Evolutionary conservation across 169 alveolate genomes (phyloP).

Genomic region (Plasmodium fragile): DNA sequence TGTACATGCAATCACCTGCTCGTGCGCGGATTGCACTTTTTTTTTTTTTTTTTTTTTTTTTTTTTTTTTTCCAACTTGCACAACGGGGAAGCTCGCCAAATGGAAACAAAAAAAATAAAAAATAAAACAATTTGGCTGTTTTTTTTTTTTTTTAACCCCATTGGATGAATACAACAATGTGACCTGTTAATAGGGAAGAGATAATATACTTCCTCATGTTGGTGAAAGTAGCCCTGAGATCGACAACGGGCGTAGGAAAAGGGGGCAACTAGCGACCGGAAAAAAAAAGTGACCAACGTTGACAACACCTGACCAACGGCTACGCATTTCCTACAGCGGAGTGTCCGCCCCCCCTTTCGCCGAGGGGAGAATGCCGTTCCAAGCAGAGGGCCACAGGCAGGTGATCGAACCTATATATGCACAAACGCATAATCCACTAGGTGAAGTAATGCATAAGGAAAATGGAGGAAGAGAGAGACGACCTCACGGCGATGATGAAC

Average conservation of each 20-base stretch:
- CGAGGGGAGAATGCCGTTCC: background rate
- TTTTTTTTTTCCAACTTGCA: background rate
- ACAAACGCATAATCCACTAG: background rate
- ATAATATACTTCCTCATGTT: background rate
- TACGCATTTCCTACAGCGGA: background rate
- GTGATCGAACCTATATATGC: background rate
- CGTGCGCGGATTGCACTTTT: background rate
- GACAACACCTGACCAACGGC: background rate
- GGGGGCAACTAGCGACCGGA: background rate
- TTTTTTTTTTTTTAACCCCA: background rate
- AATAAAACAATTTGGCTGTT: background rate
- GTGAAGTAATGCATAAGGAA: background rate
- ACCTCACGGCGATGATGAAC: background rate
- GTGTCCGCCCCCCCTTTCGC: background rate
- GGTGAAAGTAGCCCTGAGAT: background rate
- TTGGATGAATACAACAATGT: background rate
- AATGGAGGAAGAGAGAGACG: conserved; percentile 4
- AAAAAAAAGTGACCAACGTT: background rate
- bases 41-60: background rate
- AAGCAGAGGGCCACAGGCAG: background rate
- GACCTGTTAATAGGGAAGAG: background rate
- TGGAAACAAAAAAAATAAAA: background rate
- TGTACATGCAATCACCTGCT: background rate
- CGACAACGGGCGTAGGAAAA: background rate
- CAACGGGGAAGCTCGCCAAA: background rate